Percentiles rank a stretch among this genome's conserved stretches.
Evolutionary conservation across 805 yeast genomes (phyloP).

Genomic region (Sugiyamaella marilandica): DNA sequence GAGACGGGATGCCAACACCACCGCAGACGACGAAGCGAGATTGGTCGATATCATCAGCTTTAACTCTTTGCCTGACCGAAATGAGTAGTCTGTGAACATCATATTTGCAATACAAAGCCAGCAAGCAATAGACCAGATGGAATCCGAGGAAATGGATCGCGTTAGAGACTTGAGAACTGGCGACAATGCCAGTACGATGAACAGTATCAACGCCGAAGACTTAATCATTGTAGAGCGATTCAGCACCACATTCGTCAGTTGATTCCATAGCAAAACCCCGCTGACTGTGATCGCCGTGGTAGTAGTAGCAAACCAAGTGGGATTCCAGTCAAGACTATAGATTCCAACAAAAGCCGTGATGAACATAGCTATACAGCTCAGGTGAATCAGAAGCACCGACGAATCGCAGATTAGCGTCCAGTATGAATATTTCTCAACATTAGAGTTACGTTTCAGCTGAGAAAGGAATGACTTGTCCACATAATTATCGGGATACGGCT

Average conservation of each 20-base stretch:
- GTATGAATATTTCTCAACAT: constrained; percentile 64
- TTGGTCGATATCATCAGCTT: constrained; percentile 70
- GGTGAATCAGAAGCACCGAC: constrained; percentile 59
- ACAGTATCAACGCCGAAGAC: constrained; percentile 62
- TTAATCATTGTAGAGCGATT: constrained; percentile 40
- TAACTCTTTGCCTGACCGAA: constrained; percentile 36
- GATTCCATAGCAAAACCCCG: constrained; percentile 28
- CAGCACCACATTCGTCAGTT: background rate
- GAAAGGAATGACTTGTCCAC: constrained; percentile 79
- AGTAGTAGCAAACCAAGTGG: constrained; percentile 29
- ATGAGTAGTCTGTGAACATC: constrained; percentile 61
- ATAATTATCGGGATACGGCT: constrained; percentile 87
- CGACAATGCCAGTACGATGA: constrained; percentile 70
- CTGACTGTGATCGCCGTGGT: constrained; percentile 28
- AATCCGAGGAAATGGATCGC: constrained; percentile 83
- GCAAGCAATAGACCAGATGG: constrained; percentile 87
- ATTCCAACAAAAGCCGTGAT: constrained; percentile 62
- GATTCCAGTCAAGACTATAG: constrained; percentile 29
- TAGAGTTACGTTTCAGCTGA: constrained; percentile 69
- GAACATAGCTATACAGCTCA: constrained; percentile 59
- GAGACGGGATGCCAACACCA: constrained; percentile 85
- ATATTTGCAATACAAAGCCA: constrained; percentile 72
- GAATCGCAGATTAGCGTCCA: constrained; percentile 66
- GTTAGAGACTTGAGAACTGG: constrained; percentile 89
- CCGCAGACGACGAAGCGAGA: constrained; percentile 76